These are phyloP conservation scores for Danielozyma ontarioensis DNA, from an alignment of 805 yeast genomes.

Conservation along the genomic window DNA sequence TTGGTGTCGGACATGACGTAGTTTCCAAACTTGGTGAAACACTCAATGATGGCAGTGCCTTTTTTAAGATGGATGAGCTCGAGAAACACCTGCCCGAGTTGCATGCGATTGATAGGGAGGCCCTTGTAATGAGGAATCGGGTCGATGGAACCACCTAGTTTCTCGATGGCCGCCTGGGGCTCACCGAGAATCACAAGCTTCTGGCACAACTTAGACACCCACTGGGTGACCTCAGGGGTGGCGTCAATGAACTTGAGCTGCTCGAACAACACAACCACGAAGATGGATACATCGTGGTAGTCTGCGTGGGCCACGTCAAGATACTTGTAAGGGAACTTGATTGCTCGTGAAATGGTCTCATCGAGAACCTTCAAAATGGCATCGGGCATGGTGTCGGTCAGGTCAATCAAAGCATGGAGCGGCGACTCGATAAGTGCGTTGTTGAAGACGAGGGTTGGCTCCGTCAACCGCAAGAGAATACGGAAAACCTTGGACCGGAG, in stretches of 20 bases:
- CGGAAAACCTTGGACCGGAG: constrained; percentile 5
- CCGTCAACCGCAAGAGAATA: constrained; percentile 34
- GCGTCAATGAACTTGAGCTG: constrained; percentile 55
- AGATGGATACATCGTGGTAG: constrained; percentile 27
- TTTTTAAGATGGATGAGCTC: neutral
- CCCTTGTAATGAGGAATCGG: constrained; percentile 28
- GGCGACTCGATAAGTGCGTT: constrained; percentile 49
- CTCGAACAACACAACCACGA: constrained; percentile 44
- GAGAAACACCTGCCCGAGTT: neutral
- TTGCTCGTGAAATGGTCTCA: constrained; percentile 66
- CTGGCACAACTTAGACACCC: constrained; percentile 49
- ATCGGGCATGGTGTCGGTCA: constrained; percentile 27
- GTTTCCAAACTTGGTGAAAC: constrained; percentile 44
- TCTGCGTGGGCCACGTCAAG: constrained; percentile 46
- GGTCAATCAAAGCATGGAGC: constrained; percentile 46
- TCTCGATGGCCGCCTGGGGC: constrained; percentile 25
- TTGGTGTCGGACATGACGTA: constrained; percentile 12
- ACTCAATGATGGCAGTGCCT: constrained; percentile 19
- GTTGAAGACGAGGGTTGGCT: constrained; percentile 53
- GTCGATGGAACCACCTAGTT: constrained; percentile 4
- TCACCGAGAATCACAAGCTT: constrained; percentile 58
- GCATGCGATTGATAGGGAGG: constrained; percentile 24
- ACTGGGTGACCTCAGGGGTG: constrained; percentile 21
- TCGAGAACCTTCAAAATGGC: constrained; percentile 64
- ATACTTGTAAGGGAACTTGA: constrained; percentile 78